Base-by-base conservation (phyloP, 805 yeast species). In the Lachancea sp. region DNA sequence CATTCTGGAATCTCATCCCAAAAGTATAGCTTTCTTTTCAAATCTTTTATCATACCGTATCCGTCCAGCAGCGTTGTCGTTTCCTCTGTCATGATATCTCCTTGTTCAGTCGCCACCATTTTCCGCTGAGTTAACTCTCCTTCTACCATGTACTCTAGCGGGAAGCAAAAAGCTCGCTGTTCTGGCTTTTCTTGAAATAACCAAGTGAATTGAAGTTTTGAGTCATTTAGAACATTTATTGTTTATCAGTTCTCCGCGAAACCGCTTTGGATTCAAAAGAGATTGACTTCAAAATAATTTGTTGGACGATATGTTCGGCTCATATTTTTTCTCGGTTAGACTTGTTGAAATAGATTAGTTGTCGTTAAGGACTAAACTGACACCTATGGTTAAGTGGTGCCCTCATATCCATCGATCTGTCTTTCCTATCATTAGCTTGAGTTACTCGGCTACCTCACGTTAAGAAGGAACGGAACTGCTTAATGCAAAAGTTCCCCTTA, bases 1-100 rank as follows among this genome's bases (percentile, higher is more conserved):
- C 92, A 83, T 6, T 66, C 73, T 16, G 80, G 84, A 11, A 83
- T 58, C 47, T 82, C 82, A 47, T 78, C 48, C 57, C 57, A 61
- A 4, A 50, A 45, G 29, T 47, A 54, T 1, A 57, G 36, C 28
- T 44, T 47, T 23, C 43, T 45, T n/a, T 11, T 25, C 9, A 32
- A 13, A 19, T 25, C 34, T 18, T 40, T 17, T 16, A 18, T 17
- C 5, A n/a, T 3, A 18, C 8, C 13, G 19, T 28, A 15, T 8
- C 11, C 19, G 9, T 22, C 20, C 11, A 38, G 15, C 8, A 21
- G 12, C 8, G 38, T 34, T 15, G 36, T 42, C 1, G 18, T 40
- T 31, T 38, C 29, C 20, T 18, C 22, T 6, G 20, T 16, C 34
- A 19, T 34, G 16, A 18, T 16, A n/a, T 40, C 39, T 20, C 33